A percentile compares a stretch with the other conserved stretches of the same genome.
These are phyloP conservation scores for Lactarius hatsudake DNA, from an alignment of 768 basidiomycete species.

Conservation along the genomic window DNA sequence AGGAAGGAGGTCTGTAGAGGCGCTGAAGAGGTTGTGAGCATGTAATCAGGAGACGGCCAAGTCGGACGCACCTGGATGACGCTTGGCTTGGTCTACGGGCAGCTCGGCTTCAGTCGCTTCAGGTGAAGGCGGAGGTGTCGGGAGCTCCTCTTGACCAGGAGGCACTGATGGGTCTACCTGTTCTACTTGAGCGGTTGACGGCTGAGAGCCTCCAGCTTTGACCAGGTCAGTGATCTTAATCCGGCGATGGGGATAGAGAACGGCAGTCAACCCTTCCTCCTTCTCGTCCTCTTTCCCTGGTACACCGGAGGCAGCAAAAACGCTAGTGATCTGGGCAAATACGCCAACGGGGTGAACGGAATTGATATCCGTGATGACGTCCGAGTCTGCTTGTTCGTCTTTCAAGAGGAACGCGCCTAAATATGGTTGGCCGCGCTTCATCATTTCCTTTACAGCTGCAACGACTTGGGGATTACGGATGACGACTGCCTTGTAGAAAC, in stretches of 20 bases:
- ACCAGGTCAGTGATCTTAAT: conserved; percentile 87
- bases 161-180: conserved; percentile 33
- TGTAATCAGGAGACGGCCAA: background rate
- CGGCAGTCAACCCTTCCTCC: conserved; percentile 91
- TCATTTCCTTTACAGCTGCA: conserved; percentile 92
- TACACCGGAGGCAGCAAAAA: conserved; percentile 62
- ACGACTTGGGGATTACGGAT: conserved; percentile 89
- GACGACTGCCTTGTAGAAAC: conserved; percentile 98
- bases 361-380: conserved; percentile 84
- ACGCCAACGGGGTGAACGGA: conserved; percentile 92
- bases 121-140: conserved; percentile 44
- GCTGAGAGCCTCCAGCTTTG: conserved; percentile 51
- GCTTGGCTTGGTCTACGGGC: conserved; percentile 17
- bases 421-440: conserved; percentile 95
- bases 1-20: conserved; percentile 83
- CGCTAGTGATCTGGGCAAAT: conserved; percentile 94
- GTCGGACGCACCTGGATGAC: conserved; percentile 21
- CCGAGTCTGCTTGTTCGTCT: conserved; percentile 89
- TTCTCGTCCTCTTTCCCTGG: conserved; percentile 67
- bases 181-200: conserved; percentile 37
- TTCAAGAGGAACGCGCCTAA: conserved; percentile 95
- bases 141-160: conserved; percentile 46
- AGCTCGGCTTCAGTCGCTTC: conserved; percentile 11
- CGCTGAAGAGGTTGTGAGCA: conserved; percentile 36
- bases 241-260: conserved; percentile 89